These are phyloP conservation scores for Cadophora sp. DNA, from an alignment of 2,329 filamentous ascomycete genomes.

Conservation along the genomic window DNA sequence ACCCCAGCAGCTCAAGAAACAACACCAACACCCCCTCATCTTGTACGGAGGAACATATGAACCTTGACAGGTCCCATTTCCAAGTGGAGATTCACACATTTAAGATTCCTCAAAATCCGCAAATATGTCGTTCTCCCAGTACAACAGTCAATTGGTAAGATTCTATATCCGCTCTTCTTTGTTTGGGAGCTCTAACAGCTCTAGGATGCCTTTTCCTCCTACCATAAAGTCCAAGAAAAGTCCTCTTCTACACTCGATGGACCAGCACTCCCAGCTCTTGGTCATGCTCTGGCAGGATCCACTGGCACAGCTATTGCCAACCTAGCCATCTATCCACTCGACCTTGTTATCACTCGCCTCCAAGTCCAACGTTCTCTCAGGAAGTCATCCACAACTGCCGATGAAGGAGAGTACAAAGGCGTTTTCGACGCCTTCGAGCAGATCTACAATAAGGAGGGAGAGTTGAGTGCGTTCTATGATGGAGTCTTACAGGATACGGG, in stretches of 20 bases:
- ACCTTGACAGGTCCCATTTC: neutral
- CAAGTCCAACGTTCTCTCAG: constrained; percentile 75
- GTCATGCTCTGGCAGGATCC: constrained; percentile 82
- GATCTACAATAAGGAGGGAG: constrained; percentile 75
- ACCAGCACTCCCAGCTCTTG: constrained; percentile 70
- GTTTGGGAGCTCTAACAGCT: neutral
- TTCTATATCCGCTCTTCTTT: neutral
- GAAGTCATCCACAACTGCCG: constrained; percentile 42
- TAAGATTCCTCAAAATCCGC: neutral
- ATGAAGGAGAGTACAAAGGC: constrained; percentile 63
- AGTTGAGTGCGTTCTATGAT: constrained; percentile 71
- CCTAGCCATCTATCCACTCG: constrained; percentile 79
- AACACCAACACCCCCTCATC: constrained; percentile 11
- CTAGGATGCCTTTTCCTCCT: constrained; percentile 43
- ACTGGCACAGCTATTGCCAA: constrained; percentile 81
- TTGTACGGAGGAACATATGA: neutral
- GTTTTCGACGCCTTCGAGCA: constrained; percentile 72
- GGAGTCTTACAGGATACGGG: constrained; percentile 68
- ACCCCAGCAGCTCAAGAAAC: neutral
- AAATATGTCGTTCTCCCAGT: constrained; percentile 18
- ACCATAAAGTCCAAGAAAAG: constrained; percentile 48
- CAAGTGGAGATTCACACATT: neutral
- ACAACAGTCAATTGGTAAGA: constrained; percentile 52
- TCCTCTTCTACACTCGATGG: constrained; percentile 42
- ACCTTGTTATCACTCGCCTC: constrained; percentile 80